Evolutionary conservation across 306 rosid species (phyloP), one percentile per base, ranked within the genome.

Genomic region (Vigna angularis): DNA sequence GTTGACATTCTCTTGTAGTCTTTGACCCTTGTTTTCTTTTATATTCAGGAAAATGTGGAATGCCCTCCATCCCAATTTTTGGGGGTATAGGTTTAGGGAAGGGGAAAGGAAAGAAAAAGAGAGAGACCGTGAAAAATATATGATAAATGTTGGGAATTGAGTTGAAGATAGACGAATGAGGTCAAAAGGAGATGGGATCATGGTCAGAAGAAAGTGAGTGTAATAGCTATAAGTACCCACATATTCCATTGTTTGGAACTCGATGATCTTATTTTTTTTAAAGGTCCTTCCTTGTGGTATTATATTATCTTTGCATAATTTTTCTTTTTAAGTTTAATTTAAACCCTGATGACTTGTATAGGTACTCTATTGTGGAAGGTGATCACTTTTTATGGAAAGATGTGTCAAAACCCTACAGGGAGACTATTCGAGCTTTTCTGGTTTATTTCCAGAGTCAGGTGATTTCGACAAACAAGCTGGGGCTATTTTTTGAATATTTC

Each of bases 381-480:
- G 89, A 89, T 73, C 88, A 94, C 77, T n/a, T 81, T 51, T 83
- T 94, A 22, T 94, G 98, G 98, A 79, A 61, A 30, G 94, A 90
- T 51, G 98, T 94, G 57, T 92, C 98, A 5, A 92, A 86, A 83
- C 96, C 98, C 22, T 94, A 92, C 70, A 87, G 98, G 86, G 97
- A 94, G 91, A 92, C 98, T 11, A 94, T 94, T 84, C 91, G 97
- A 76, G 89, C 97, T 66, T 94, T 94, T 88, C 82, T 94, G 73
- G 96, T 83, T 66, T 90, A 94, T 86, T 92, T 94, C 77, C 98
- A 94, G 90, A 90, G 81, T 78, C 94, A 94, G 96, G 98, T 94
- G 63, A 76, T 16, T 80, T 63, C 50, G 52, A 20, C 17, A 22
- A 47, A 44, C 64, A 72, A 72, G 70, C 44, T n/a, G 36, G 50